Evolutionary conservation across 176 grass and related monocot species (phyloP).

Genomic region (Eremochloa ophiuroides): DNA sequence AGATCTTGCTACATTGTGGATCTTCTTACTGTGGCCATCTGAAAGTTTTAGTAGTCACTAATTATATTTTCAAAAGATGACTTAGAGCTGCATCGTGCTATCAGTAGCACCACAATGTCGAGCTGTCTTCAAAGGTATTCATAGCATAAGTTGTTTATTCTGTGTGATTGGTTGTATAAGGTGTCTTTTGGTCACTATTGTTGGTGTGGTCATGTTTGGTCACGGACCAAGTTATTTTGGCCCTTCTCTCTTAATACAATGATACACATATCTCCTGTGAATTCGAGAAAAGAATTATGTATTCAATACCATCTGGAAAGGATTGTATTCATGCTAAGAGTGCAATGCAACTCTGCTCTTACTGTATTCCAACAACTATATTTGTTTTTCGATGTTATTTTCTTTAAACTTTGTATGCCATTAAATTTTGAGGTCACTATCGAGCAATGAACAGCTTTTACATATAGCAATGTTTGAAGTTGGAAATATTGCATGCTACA

Average conservation of each 20-base stretch:
- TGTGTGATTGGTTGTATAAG: neutral
- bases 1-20: neutral
- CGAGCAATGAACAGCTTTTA: neutral
- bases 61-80: neutral
- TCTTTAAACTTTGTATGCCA: neutral
- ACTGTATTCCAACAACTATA: slow-evolving; percentile 4
- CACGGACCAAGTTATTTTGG: neutral
- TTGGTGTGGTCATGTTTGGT: neutral
- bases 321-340: neutral
- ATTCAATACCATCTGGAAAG: neutral
- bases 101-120: neutral
- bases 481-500: neutral
- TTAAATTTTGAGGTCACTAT: neutral
- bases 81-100: neutral
- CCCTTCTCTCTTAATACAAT: neutral
- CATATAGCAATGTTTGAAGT: neutral
- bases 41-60: neutral
- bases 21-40: neutral
- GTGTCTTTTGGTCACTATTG: neutral
- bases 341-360: neutral
- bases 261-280: neutral
- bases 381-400: neutral
- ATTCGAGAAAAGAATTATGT: neutral
- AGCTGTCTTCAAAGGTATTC: neutral
- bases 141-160: neutral